phyloP scores from a whole-genome alignment of 2,329 filamentous ascomycete genomes.

The Aspergillus bombycis region DNA sequence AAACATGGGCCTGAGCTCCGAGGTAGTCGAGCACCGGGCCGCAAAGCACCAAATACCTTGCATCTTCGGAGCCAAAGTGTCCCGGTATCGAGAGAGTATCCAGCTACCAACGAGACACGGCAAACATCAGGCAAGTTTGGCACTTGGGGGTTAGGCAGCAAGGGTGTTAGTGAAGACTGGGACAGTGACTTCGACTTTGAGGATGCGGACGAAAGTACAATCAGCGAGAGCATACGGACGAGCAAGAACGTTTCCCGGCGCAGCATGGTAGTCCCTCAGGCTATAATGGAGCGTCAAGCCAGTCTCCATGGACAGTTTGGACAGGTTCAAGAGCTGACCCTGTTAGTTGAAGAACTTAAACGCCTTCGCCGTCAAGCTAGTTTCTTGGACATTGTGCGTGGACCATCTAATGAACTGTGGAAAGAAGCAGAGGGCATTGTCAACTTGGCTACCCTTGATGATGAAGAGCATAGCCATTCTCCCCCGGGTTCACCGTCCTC shows the following conservation, averaged over 20 bases:
- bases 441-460: slow-evolving; percentile 66
- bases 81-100: slow-evolving; percentile 57
- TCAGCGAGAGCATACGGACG: slow-evolving; percentile 46
- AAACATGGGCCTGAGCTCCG: slow-evolving; percentile 61
- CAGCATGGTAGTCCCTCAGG: slow-evolving; percentile 58
- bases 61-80: slow-evolving; percentile 70
- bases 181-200: slow-evolving; percentile 70
- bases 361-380: slow-evolving; percentile 61
- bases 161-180: slow-evolving; percentile 69
- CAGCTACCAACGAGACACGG: slow-evolving; percentile 53
- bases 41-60: slow-evolving; percentile 61
- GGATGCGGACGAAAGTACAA: slow-evolving; percentile 50
- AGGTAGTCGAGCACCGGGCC: slow-evolving; percentile 60
- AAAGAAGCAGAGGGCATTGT: slow-evolving; percentile 69
- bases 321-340: slow-evolving; percentile 64
- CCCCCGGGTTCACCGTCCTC: slow-evolving; percentile 59
- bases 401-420: slow-evolving; percentile 60
- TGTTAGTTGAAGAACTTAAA: slow-evolving; percentile 68
- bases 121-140: slow-evolving; percentile 62
- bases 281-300: slow-evolving; percentile 66
- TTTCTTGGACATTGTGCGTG: slow-evolving; percentile 56
- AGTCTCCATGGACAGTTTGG: slow-evolving; percentile 68
- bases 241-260: slow-evolving; percentile 27
- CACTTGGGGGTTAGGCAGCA: slow-evolving; percentile 68
- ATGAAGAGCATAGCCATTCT: slow-evolving; percentile 56